Evolutionary conservation across 1,284 basidiomycete genomes (phyloP).

Genomic region (Gomphus bonarii): DNA sequence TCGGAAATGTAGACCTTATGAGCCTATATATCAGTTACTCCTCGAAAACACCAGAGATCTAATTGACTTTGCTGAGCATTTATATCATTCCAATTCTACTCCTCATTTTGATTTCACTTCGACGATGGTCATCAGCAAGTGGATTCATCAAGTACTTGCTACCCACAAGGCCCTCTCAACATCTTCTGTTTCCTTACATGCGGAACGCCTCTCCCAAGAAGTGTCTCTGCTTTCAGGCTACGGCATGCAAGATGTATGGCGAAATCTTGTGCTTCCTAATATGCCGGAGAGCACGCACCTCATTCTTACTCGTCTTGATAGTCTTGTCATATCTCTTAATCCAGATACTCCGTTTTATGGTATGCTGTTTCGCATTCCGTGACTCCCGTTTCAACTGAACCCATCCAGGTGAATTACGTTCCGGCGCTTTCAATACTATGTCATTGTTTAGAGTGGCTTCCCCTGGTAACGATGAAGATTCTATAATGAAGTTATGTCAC

Average conservation of each 20-base stretch:
- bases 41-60: constrained; percentile 2
- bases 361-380: background rate
- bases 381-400: background rate
- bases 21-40: background rate
- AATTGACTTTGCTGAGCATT: constrained; percentile 11
- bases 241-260: constrained; percentile 30
- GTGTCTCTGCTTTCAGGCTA: constrained; percentile 25
- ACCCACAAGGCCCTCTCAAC: background rate
- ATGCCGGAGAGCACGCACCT: background rate
- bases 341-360: background rate
- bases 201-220: background rate
- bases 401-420: background rate
- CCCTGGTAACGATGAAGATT: background rate
- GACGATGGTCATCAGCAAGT: constrained; percentile 25
- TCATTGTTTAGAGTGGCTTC: background rate
- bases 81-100: constrained; percentile 4
- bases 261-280: background rate
- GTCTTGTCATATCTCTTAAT: background rate
- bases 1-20: background rate
- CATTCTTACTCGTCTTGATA: background rate
- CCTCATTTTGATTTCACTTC: constrained; percentile 25
- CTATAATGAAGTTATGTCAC: background rate
- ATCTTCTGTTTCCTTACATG: background rate
- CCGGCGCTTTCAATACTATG: background rate
- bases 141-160: constrained; percentile 9